phyloP scores from a whole-genome alignment of 495 filamentous ascomycete species.

The Aspergillus campestris region DNA sequence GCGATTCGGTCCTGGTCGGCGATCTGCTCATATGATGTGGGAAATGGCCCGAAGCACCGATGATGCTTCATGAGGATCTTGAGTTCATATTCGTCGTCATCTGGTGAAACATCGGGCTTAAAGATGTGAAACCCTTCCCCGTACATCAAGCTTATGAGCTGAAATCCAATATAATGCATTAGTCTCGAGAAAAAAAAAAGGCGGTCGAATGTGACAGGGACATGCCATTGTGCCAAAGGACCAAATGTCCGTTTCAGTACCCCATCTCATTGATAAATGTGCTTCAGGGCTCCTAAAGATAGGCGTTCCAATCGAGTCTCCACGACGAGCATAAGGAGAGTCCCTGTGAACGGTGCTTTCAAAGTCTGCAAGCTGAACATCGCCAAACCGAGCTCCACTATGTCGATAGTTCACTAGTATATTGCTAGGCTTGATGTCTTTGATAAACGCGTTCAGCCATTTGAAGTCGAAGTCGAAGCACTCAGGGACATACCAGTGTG shows the following conservation, averaged over 20 bases:
- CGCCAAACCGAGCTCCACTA: constrained; percentile 23
- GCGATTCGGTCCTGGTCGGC: constrained; percentile 11
- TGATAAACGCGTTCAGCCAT: neutral
- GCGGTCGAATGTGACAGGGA: neutral
- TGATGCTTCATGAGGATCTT: constrained; percentile 33
- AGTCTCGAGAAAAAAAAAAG: neutral
- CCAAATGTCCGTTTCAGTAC: constrained; percentile 37
- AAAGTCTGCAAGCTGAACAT: constrained; percentile 32
- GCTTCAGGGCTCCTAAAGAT: constrained; percentile 34
- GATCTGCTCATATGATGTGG: constrained; percentile 21
- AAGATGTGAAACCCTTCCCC: constrained; percentile 35
- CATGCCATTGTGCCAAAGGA: constrained; percentile 31
- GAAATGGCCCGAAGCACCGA: constrained; percentile 36
- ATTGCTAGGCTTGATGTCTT: constrained; percentile 36
- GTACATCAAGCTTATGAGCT: constrained; percentile 36
- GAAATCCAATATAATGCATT: neutral
- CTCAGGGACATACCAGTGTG: constrained; percentile 4
- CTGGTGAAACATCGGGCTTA: constrained; percentile 28
- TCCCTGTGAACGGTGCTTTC: constrained; percentile 26
- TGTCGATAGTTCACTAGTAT: constrained; percentile 33
- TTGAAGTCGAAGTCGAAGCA: neutral
- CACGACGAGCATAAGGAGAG: constrained; percentile 27
- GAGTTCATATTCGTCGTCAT: constrained; percentile 31
- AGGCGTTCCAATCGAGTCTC: constrained; percentile 24
- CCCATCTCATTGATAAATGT: constrained; percentile 24